Evolutionary conservation across 1,284 basidiomycete genomes (phyloP).

Genomic region (Trametes sp.): DNA sequence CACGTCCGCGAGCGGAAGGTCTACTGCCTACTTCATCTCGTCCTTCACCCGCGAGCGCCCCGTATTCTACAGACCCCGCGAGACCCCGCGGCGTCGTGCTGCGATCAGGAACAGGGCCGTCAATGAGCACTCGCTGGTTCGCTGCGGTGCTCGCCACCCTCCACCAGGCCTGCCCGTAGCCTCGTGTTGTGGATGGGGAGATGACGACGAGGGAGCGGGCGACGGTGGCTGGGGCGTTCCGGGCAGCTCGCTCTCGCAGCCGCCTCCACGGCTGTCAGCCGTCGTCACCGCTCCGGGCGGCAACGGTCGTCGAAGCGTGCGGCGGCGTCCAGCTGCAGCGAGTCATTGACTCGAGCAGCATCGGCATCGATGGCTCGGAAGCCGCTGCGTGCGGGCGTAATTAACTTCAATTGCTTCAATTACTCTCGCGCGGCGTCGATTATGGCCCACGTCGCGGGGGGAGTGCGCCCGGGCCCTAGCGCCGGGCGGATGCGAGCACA

Average conservation of each 20-base stretch:
- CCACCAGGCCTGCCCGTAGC: slow-evolving; percentile 19
- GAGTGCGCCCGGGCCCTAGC: slow-evolving; percentile 23
- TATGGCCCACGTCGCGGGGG: slow-evolving; percentile 19
- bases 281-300: slow-evolving; percentile 23
- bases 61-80: slow-evolving; percentile 8
- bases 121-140: slow-evolving; percentile 15
- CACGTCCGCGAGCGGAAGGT: neutral
- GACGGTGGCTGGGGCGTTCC: slow-evolving; percentile 6
- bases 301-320: slow-evolving; percentile 15
- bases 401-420: slow-evolving; percentile 14
- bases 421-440: slow-evolving; percentile 15
- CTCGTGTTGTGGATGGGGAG: slow-evolving; percentile 21
- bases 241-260: slow-evolving; percentile 24
- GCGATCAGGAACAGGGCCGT: slow-evolving; percentile 13
- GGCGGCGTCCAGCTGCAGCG: slow-evolving; percentile 10
- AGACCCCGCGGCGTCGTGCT: slow-evolving; percentile 13
- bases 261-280: slow-evolving; percentile 27
- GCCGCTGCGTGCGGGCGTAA: slow-evolving; percentile 11
- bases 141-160: slow-evolving; percentile 2
- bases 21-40: neutral
- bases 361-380: slow-evolving; percentile 13
- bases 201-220: slow-evolving; percentile 28
- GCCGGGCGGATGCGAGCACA: slow-evolving; percentile 19
- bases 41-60: neutral
- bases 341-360: neutral